Evolutionary conservation across 805 yeast species (phyloP), one percentile per base, ranked within the genome.

Genomic region (Candida railenensis): DNA sequence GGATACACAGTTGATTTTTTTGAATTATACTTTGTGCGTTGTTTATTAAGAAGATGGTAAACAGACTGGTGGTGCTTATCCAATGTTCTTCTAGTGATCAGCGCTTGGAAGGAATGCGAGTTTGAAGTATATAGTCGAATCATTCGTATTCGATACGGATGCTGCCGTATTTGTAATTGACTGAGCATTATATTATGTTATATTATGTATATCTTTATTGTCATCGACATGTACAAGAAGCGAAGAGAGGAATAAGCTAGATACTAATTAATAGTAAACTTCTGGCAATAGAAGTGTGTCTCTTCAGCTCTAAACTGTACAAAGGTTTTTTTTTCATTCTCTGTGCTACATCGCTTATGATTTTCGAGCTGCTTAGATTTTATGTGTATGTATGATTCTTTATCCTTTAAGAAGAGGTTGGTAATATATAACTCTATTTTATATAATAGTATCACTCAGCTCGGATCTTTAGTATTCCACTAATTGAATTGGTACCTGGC

Each of bases 41-140:
- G 48, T 40, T 55, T 48, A 9, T 47, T 51, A 20, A 54, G 34
- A 16, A 47, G 28, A 44, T 54, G 50, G n/a, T 47, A 53, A 11
- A 43, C 37, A 12, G 49, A 36, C 20, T 62, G 50, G 45, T 58
- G 64, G 22, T 37, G 48, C 47, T 52, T 54, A 39, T 59, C 63
- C 40, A 48, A 16, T 3, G 52, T 45, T 42, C 57, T 45, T 20
- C 25, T 16, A 37, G 8, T 11, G 42, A 20, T 8, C 39, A 40
- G 37, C 11, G 30, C 19, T 15, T 33, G 36, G 40, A 40, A 41
- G 4, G 22, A 15, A 20, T 37, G 22, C n/a, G 28, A 12, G 22
- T 11, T 15, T 12, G 40, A 12, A n/a, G 22, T 37, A 21, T 33
- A 33, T 33, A 15, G 36, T 14, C 36, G 8, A 33, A 4, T 8